A percentile compares a stretch with the other conserved stretches of the same genome.
Evolutionary conservation across 148 eudicot species (phyloP).

Genomic region (Fagopyrum homotropicum): DNA sequence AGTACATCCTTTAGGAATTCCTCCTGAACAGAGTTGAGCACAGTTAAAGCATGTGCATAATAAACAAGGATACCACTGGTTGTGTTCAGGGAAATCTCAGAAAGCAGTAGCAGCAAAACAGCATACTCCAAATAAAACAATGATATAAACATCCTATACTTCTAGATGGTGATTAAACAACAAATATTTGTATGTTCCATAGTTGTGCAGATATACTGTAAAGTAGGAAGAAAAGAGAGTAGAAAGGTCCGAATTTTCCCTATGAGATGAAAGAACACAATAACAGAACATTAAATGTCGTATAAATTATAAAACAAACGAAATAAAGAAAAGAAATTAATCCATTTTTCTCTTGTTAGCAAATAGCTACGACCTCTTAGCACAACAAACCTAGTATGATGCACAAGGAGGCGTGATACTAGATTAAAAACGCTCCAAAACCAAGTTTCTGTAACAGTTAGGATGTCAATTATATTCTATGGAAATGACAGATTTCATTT

Average conservation of each 20-base stretch:
- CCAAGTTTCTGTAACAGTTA: not conserved
- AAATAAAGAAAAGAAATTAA: not conserved
- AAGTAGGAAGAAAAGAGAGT: not conserved
- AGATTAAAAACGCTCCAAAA: not conserved
- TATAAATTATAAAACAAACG: not conserved
- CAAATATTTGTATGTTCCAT: not conserved
- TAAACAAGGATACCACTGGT: not conserved
- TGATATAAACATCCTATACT: not conserved
- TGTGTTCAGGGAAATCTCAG: not conserved
- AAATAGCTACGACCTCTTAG: not conserved
- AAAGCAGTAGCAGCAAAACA: not conserved
- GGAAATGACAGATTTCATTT: not conserved
- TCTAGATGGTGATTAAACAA: too few species aligned
- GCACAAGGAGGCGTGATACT: not conserved
- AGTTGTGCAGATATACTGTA: not conserved
- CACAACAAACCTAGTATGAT: not conserved
- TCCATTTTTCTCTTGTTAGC: not conserved
- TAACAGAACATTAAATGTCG: not conserved
- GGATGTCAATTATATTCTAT: not conserved
- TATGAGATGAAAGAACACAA: not conserved
- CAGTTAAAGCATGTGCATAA: not conserved
- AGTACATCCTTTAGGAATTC: conserved; percentile 90
- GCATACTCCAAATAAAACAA: not conserved
- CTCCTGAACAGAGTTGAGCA: conserved; percentile 42
- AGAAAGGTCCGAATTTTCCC: not conserved